These are phyloP conservation scores for Thelephora terrestris DNA, from an alignment of 1,284 basidiomycete species.

Conservation along the genomic window DNA sequence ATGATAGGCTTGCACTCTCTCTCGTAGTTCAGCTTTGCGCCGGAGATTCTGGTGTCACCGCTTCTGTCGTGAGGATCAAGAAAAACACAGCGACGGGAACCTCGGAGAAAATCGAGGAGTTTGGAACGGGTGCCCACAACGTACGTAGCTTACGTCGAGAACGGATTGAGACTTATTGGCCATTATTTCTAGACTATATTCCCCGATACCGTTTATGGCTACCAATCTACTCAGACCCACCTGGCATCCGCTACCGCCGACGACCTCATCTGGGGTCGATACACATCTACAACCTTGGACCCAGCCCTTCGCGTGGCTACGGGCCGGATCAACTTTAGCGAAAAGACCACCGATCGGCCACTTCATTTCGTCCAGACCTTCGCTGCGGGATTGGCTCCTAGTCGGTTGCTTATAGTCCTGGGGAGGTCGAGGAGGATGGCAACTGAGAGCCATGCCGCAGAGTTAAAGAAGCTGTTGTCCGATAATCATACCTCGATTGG, in stretches of 20 bases:
- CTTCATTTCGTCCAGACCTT: conserved; percentile 44
- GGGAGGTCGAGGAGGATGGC: conserved; percentile 70
- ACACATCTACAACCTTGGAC: conserved; percentile 23
- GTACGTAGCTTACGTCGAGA: too few relatives aligned
- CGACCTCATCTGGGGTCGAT: conserved; percentile 54
- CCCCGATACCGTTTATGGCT: conserved; percentile 61
- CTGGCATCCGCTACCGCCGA: conserved; percentile 70
- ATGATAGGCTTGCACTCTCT: conserved; percentile 77
- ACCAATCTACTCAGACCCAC: conserved; percentile 48
- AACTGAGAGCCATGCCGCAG: conserved; percentile 41
- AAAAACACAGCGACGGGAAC: conserved; percentile 29
- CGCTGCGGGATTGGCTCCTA: conserved; percentile 15
- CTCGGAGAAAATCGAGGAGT: conserved; percentile 23
- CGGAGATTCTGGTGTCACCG: conserved; percentile 45
- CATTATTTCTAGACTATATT: conserved; percentile 32
- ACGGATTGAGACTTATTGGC: neutral
- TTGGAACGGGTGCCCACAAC: conserved; percentile 13
- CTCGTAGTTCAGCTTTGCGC: conserved; percentile 74
- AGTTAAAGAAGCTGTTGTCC: conserved; percentile 46
- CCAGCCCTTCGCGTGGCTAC: conserved; percentile 31
- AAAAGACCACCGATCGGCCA: conserved; percentile 36
- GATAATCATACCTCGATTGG: conserved; percentile 36
- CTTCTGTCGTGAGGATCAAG: conserved; percentile 57
- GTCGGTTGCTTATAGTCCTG: conserved; percentile 48
- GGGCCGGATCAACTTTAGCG: conserved; percentile 46